phyloP scores from a whole-genome alignment of 352 stramenopile genomes.

The Thalassiosira ordinaria region DNA sequence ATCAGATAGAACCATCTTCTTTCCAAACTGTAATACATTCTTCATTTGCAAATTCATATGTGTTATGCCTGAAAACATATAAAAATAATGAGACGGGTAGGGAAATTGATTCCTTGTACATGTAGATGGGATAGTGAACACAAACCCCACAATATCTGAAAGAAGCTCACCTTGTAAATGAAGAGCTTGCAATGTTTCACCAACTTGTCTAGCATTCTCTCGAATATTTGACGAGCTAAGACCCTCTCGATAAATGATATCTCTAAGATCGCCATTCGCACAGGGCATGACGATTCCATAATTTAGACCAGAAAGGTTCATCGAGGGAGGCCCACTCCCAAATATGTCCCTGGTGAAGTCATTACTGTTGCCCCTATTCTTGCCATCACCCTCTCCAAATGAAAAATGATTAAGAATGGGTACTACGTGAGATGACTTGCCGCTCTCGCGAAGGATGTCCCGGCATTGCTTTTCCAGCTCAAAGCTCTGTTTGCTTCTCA shows the following conservation, averaged over 20 bases:
- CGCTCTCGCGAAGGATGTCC: constrained; percentile 28
- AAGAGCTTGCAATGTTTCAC: constrained; percentile 36
- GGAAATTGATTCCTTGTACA: too few species aligned
- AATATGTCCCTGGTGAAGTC: constrained; percentile 30
- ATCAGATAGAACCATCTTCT: constrained; percentile 41
- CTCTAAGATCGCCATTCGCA: constrained; percentile 43
- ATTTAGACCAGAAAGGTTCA: constrained; percentile 32
- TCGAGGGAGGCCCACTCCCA: constrained; percentile 3
- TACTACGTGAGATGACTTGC: constrained; percentile 17
- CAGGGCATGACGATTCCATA: constrained; percentile 54
- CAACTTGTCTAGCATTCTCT: constrained; percentile 36
- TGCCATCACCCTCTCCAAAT: constrained; percentile 18
- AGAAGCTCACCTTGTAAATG: constrained; percentile 48
- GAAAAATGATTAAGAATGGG: constrained; percentile 51
- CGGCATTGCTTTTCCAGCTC: constrained; percentile 45
- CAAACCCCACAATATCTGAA: too few species aligned
- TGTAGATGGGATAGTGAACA: too few species aligned
- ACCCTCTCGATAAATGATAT: constrained; percentile 41
- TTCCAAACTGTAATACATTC: constrained; percentile 48
- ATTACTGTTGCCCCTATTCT: constrained; percentile 20
- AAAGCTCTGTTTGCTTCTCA: constrained; percentile 42
- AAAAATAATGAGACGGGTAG: too few species aligned
- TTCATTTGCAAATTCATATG: constrained; percentile 44
- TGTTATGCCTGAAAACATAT: constrained; percentile 44
- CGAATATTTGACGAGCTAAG: constrained; percentile 28